Base-by-base conservation (phyloP, 1,284 basidiomycete species). In the Puccinia triticina region DNA sequence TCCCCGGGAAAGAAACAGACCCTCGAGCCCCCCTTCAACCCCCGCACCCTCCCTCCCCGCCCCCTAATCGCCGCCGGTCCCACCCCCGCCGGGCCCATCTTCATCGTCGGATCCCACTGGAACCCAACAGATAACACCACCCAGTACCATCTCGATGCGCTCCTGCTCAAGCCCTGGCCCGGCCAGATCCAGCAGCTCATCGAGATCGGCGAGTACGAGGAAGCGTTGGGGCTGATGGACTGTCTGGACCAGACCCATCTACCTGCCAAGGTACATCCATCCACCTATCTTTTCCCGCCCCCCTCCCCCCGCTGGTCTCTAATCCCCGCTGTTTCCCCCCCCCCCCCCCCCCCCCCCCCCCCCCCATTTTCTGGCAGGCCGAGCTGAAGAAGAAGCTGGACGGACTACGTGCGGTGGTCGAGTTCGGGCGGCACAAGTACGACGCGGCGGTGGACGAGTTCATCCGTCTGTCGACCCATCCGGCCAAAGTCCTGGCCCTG, bases 401-500 rank as follows among this genome's bases (percentile, higher is more conserved):
- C 94, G 46, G 91, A 92, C 83, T 86, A 4, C 84, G 84, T 59
- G 95, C 94, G 0, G 91, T 97, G 0, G 89, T 92, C 0, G 90
- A 93, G 78, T 95, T 96, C 87, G 90, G 90, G 3, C 88, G 89
- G 10, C 89, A 90, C 21, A 89, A 91, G 78, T 95, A 90, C 84
- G 91, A 93, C 83, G 88, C 89, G 21, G 96, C 96, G 0, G 92
- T 98, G 81, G 92, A 96, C 85, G 90, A 91, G 0, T 96, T 99
- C 86, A 91, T 96, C 74, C 91, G 92, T 61, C 91, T 96, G 66
- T 93, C 98, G 84, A 90, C 94, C 84, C 96, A 97, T 85, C 96
- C 96, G 0, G 94, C 95, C 1, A 94, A 96, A 85, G 94, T 99
- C 0, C 90, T 99, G 18, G 93, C 95, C 0, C 88, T 98, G 4